Percentiles rank a stretch among this genome's conserved stretches.
Evolutionary conservation across 768 basidiomycete species (phyloP).

Genomic region (Flagelloscypha sp.): DNA sequence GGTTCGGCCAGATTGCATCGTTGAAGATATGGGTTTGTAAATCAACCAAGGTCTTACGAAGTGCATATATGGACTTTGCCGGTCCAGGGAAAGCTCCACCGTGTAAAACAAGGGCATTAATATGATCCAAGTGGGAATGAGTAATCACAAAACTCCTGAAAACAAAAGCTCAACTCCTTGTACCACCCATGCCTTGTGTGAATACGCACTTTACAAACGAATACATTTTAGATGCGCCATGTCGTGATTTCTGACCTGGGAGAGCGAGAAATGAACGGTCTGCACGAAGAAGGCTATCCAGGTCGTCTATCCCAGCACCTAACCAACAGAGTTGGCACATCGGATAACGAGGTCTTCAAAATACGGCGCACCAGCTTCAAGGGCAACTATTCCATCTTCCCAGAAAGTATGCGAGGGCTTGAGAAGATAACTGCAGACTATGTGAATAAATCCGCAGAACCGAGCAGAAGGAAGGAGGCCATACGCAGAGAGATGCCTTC

Average conservation of each 20-base stretch:
- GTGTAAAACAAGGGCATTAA: conserved; percentile 71
- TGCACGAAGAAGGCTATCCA: conserved; percentile 50
- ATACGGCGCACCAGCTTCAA: conserved; percentile 73
- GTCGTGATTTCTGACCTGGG: conserved; percentile 16
- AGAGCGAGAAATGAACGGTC: conserved; percentile 41
- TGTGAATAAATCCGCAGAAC: conserved; percentile 9
- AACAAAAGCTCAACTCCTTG: conserved; percentile 1
- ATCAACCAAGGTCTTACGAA: conserved; percentile 54
- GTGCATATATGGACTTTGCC: conserved; percentile 56
- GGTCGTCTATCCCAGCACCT: conserved; percentile 85
- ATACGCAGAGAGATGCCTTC: conserved; percentile 83
- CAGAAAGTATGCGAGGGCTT: conserved; percentile 61
- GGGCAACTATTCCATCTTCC: conserved; percentile 72
- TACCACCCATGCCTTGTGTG: background rate
- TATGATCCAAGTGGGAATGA: conserved; percentile 89
- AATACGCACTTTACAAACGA: conserved; percentile 40
- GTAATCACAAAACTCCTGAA: conserved; percentile 76
- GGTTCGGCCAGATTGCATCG: conserved; percentile 77
- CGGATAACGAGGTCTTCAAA: background rate
- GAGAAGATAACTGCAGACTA: conserved; percentile 65
- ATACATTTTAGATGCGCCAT: conserved; percentile 43
- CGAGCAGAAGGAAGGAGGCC: conserved; percentile 20
- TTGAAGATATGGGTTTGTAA: conserved; percentile 61
- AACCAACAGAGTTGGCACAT: conserved; percentile 4
- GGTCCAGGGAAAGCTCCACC: conserved; percentile 66